These are phyloP conservation scores for Nannochloropsis gaditana DNA, from an alignment of 108 stramenopile species.

Conservation along the genomic window DNA sequence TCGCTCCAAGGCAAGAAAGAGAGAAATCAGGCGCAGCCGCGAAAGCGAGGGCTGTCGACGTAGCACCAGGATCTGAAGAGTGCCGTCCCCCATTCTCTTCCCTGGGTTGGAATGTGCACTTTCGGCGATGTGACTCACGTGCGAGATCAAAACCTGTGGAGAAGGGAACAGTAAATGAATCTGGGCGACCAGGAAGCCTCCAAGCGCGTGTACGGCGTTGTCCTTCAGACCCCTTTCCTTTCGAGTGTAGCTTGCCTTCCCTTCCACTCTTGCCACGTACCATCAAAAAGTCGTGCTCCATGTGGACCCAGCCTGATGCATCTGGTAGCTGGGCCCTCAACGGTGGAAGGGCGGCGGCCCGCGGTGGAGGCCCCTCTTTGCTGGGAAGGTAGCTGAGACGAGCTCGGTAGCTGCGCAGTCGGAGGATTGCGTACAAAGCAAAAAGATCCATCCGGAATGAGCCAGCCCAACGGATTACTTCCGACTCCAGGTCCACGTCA, in stretches of 20 bases:
- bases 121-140: constrained; percentile 9
- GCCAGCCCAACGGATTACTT: neutral
- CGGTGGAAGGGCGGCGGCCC: neutral
- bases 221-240: neutral
- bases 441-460: neutral
- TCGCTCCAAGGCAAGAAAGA: neutral
- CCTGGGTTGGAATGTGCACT: neutral
- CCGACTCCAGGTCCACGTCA: neutral
- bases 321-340: neutral
- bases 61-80: neutral
- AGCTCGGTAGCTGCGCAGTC: neutral
- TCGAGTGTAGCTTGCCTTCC: neutral
- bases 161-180: neutral
- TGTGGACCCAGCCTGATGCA: neutral
- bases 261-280: neutral
- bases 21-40: neutral
- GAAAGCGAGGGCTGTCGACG: constrained; percentile 5
- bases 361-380: neutral
- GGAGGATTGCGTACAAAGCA: neutral
- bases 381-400: neutral
- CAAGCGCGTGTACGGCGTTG: neutral
- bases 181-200: neutral
- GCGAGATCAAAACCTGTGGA: neutral
- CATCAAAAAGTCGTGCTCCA: neutral
- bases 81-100: neutral